phyloP scores from a whole-genome alignment of 495 filamentous ascomycete species.

The Geoglossum glabrum region DNA sequence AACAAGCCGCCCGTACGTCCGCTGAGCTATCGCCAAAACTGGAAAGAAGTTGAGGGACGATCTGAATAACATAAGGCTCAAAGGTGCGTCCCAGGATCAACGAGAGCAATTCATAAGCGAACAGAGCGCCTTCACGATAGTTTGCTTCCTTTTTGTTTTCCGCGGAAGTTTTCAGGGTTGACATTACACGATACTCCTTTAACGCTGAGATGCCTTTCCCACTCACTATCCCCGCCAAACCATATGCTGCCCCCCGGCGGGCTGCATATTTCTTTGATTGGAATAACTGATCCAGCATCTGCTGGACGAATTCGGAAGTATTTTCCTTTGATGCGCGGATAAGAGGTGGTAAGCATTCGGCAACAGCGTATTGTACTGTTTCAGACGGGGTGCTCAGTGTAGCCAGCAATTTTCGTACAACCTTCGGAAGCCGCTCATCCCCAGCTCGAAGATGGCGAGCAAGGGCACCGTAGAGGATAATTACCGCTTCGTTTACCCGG shows the following conservation, averaged over 20 bases:
- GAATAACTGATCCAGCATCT: conserved; percentile 58
- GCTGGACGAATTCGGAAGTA: conserved; percentile 56
- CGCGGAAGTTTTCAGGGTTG: conserved; percentile 48
- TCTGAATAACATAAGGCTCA: conserved; percentile 89
- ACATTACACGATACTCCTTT: conserved; percentile 69
- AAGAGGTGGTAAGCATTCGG: conserved; percentile 78
- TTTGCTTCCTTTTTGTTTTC: conserved; percentile 87
- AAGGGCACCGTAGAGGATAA: conserved; percentile 87
- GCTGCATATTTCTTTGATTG: conserved; percentile 75
- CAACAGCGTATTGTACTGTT: conserved; percentile 86
- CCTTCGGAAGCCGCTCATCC: conserved; percentile 64
- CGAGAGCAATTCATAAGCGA: conserved; percentile 80
- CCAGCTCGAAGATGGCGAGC: conserved; percentile 69
- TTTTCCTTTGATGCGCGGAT: conserved; percentile 61
- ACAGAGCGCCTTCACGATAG: conserved; percentile 68
- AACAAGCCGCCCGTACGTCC: conserved; percentile 78
- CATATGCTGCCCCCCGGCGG: conserved; percentile 84
- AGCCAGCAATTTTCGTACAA: conserved; percentile 61
- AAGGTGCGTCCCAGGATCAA: conserved; percentile 70
- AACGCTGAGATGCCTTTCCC: conserved; percentile 70
- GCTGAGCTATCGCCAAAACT: conserved; percentile 77
- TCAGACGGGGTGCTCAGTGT: conserved; percentile 93
- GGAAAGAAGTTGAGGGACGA: conserved; percentile 73
- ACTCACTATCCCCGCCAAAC: conserved; percentile 71
- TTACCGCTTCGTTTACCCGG: conserved; percentile 83